Base-by-base conservation (phyloP, 495 filamentous ascomycete genomes). In the Annulohypoxylon nitens region DNA sequence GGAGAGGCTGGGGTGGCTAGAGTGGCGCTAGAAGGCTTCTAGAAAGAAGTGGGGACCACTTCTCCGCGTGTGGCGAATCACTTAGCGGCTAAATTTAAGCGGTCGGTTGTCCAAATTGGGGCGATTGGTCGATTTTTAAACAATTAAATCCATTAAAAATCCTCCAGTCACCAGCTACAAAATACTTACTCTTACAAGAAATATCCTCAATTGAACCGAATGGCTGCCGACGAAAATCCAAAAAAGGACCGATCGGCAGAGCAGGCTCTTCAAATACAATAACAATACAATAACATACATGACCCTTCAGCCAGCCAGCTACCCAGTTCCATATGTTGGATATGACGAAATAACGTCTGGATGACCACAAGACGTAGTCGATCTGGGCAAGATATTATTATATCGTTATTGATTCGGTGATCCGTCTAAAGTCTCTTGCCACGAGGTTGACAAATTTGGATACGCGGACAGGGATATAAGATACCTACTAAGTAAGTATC, bases 161-260 rank as follows among this genome's bases (percentile, higher is more conserved):
- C 23, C 48, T 51, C 10, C 20, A 23, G 20, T 23, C 20, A 23
- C 20, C 10, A 20, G 16, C 16, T 50, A 50, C 39, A 50, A 16
- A 4, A 47, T 47, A 47, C 18, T 23, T 23, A 23, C 20, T 23
- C 20, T 23, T 23, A 16, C 5, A 25, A 18, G 34, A 60, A 60
- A 69, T 54, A 50, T 57, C 60, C 50, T 64, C 67, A 75, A 75
- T 75, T 70, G 72, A 75, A 65, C 72, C 72, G 72, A 75, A 62
- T 48, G 66, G 61, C 34, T 66, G 55, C 71, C 66, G 66, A 65
- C 50, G 45, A 18, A 59, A 60, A 51, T 45, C 59, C 59, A 48
- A 47, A 71, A 53, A 67, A 70, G 64, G 72, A 71, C 72, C 67
- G 72, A 71, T 75, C 59, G 58, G 47, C 39, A 61, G 39, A 61